phyloP scores from a whole-genome alignment of 768 basidiomycete species.

The Hebeloma cylindrosporum region DNA sequence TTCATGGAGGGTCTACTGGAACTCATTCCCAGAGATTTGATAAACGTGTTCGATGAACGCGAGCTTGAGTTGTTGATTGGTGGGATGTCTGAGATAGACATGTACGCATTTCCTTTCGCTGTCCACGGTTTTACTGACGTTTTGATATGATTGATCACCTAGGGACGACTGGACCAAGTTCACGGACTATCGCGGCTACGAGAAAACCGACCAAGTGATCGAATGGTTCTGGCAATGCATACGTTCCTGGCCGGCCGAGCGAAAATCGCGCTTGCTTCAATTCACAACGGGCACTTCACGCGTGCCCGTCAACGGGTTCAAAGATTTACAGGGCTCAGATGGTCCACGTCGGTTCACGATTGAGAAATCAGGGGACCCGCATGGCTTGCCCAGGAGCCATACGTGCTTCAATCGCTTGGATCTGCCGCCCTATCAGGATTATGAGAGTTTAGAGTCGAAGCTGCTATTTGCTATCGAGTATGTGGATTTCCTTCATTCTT shows the following conservation, averaged over 20 bases:
- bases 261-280: constrained; percentile 83
- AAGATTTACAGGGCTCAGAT: constrained; percentile 91
- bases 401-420: constrained; percentile 94
- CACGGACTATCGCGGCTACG: constrained; percentile 89
- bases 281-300: constrained; percentile 88
- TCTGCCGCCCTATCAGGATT: constrained; percentile 86
- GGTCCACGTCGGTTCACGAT: constrained; percentile 93
- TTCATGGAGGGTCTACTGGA: constrained; percentile 87
- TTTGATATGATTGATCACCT: background rate
- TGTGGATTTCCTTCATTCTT: constrained; percentile 26
- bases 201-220: constrained; percentile 84
- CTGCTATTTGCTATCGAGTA: constrained; percentile 82
- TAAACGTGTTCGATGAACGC: constrained; percentile 89
- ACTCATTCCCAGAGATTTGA: constrained; percentile 77
- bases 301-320: constrained; percentile 91
- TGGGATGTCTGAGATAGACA: constrained; percentile 91
- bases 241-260: constrained; percentile 86
- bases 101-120: constrained; percentile 41
- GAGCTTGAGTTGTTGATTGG: constrained; percentile 89
- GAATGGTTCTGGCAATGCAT: constrained; percentile 97
- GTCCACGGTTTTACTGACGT: constrained; percentile 9
- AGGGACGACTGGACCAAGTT: constrained; percentile 93
- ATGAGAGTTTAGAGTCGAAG: constrained; percentile 84
- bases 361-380: constrained; percentile 90
- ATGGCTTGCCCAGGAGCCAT: constrained; percentile 84